Percentiles rank a stretch among this genome's conserved stretches.
Conservation (phyloP, 1,284 basidiomycete genomes). For the Laetiporus sulphureus region DNA sequence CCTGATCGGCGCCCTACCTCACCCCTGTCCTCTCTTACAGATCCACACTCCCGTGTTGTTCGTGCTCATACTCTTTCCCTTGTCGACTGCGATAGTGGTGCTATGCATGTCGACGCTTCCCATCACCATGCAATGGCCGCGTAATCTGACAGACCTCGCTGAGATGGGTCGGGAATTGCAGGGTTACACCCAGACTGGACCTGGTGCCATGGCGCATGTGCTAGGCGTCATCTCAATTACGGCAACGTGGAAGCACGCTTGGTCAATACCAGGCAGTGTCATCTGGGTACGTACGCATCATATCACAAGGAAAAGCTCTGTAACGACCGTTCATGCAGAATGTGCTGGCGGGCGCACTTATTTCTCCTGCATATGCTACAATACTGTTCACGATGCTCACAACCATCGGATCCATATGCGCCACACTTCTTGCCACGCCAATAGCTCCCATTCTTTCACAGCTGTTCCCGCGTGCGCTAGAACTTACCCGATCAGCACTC, state of each 20-base stretch:
- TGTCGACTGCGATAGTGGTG: constrained; percentile 50
- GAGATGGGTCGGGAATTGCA: constrained; percentile 69
- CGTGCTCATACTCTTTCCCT: constrained; percentile 61
- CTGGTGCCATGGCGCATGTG: constrained; percentile 57
- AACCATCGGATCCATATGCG: constrained; percentile 76
- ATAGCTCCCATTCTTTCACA: constrained; percentile 76
- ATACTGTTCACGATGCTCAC: constrained; percentile 76
- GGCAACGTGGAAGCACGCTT: constrained; percentile 90
- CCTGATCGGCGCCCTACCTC: constrained; percentile 18
- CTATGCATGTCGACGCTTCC: constrained; percentile 53
- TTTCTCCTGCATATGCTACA: constrained; percentile 76
- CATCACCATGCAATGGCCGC: constrained; percentile 69
- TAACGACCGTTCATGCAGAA: constrained; percentile 45
- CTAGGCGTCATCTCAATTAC: constrained; percentile 79
- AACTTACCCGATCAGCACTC: constrained; percentile 69
- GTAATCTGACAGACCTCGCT: constrained; percentile 66
- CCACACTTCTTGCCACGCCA: constrained; percentile 76
- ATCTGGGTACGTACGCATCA: constrained; percentile 58
- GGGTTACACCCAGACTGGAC: constrained; percentile 67
- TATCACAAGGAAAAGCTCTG: constrained; percentile 13
- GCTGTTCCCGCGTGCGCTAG: constrained; percentile 76
- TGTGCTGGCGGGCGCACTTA: constrained; percentile 82
- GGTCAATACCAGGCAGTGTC: constrained; percentile 89
- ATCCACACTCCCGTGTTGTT: constrained; percentile 57
- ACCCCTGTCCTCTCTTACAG: constrained; percentile 29